phyloP scores from a whole-genome alignment of 2,329 filamentous ascomycete species.

The Fusarium tjaetaba region DNA sequence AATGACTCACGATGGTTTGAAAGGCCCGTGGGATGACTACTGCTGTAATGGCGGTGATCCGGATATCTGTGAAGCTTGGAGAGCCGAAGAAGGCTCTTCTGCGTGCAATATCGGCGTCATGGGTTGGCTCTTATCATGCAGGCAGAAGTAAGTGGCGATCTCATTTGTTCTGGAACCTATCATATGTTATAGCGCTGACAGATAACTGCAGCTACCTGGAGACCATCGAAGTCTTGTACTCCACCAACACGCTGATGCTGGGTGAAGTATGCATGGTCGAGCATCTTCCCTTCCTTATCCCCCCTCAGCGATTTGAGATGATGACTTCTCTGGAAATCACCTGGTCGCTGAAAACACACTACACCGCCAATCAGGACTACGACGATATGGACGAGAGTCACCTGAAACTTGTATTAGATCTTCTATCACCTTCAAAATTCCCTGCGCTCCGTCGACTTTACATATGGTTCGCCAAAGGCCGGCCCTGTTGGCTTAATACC shows the following conservation, averaged over 20 bases:
- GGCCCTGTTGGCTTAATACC: too few species aligned
- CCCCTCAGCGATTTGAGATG: neutral
- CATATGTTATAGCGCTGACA: too few species aligned
- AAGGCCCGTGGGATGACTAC: too few species aligned
- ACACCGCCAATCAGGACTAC: neutral
- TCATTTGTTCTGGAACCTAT: too few species aligned
- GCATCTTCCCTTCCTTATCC: neutral
- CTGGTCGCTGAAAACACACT: neutral
- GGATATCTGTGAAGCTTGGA: too few species aligned
- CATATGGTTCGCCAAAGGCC: neutral
- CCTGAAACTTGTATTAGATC: neutral
- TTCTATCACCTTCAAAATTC: neutral
- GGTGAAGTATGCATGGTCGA: neutral
- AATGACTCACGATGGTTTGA: too few species aligned
- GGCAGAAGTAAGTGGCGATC: too few species aligned
- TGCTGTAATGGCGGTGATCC: too few species aligned
- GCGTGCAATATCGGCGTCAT: too few species aligned
- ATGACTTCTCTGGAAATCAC: neutral
- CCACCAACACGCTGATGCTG: neutral
- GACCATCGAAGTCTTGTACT: neutral
- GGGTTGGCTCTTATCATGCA: too few species aligned
- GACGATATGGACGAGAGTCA: neutral
- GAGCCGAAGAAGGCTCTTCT: too few species aligned
- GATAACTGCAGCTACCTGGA: neutral
- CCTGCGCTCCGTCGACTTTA: neutral